Evolutionary conservation across 2,329 filamentous ascomycete species (phyloP).

Genomic region (Cladosporium sp.): DNA sequence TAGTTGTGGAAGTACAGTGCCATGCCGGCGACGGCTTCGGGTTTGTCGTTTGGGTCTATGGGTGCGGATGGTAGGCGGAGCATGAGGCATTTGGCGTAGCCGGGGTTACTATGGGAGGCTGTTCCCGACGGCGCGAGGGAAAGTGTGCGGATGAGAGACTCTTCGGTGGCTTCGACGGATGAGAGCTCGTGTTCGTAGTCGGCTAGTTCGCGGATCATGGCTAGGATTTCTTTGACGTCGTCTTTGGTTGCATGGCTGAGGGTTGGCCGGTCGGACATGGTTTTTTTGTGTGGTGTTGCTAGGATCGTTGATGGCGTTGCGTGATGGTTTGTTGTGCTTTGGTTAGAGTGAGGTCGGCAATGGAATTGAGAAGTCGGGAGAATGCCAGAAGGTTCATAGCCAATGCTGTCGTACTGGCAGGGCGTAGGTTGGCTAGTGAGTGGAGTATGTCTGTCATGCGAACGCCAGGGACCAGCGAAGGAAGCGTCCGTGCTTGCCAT

Average conservation of each 20-base stretch:
- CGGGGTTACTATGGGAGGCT: slow-evolving; percentile 41
- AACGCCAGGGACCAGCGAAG: background rate
- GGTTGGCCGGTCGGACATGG: slow-evolving; percentile 11
- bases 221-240: slow-evolving; percentile 83
- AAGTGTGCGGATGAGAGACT: slow-evolving; percentile 71
- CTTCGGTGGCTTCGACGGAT: slow-evolving; percentile 75
- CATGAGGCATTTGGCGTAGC: slow-evolving; percentile 74
- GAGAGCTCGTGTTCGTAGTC: slow-evolving; percentile 79
- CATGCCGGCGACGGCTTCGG: slow-evolving; percentile 64
- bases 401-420: slow-evolving; percentile 9
- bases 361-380: background rate
- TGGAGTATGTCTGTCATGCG: slow-evolving; percentile 6
- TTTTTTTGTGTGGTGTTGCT: background rate
- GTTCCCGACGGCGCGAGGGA: slow-evolving; percentile 62
- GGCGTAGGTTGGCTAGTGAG: slow-evolving; percentile 3
- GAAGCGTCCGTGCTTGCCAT: background rate
- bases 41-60: slow-evolving; percentile 46
- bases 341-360: background rate
- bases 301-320: background rate
- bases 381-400: background rate
- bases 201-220: slow-evolving; percentile 80
- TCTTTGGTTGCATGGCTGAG: slow-evolving; percentile 15
- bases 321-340: background rate
- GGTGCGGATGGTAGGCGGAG: slow-evolving; percentile 43
- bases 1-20: slow-evolving; percentile 96